Percentiles rank a stretch among this genome's conserved stretches.
Evolutionary conservation across 2,329 filamentous ascomycete genomes (phyloP).

Genomic region (Microdochium trichocladiopsis): DNA sequence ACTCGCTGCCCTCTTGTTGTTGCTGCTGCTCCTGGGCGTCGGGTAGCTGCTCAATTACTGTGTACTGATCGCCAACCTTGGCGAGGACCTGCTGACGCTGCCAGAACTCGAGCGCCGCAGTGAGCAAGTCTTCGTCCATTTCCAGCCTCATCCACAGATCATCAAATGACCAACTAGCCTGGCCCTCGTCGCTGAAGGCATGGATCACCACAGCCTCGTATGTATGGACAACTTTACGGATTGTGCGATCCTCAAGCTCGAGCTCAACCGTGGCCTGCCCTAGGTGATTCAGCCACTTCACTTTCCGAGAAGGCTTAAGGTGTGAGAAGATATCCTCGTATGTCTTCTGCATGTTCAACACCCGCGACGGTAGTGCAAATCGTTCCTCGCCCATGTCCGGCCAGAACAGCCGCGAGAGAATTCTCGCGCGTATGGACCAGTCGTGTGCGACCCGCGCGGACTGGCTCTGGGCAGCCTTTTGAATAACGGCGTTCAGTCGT

Average conservation of each 20-base stretch:
- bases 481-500: slow-evolving; percentile 62
- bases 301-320: slow-evolving; percentile 76
- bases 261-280: slow-evolving; percentile 76
- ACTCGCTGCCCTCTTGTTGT: slow-evolving; percentile 11
- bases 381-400: slow-evolving; percentile 67
- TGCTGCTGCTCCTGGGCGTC: slow-evolving; percentile 26
- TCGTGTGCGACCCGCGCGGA: slow-evolving; percentile 16
- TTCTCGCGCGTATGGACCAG: slow-evolving; percentile 64
- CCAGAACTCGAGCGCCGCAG: slow-evolving; percentile 65
- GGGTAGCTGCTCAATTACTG: slow-evolving; percentile 60
- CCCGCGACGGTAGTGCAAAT: slow-evolving; percentile 55
- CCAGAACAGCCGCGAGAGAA: slow-evolving; percentile 92
- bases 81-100: slow-evolving; percentile 59
- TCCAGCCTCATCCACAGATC: slow-evolving; percentile 48
- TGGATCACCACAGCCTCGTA: slow-evolving; percentile 87
- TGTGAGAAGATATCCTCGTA: slow-evolving; percentile 73
- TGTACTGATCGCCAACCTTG: slow-evolving; percentile 47
- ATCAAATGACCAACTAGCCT: slow-evolving; percentile 37
- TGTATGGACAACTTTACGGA: slow-evolving; percentile 67
- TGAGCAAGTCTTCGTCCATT: slow-evolving; percentile 69
- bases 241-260: slow-evolving; percentile 71
- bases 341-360: slow-evolving; percentile 53
- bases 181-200: slow-evolving; percentile 50
- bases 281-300: slow-evolving; percentile 81
- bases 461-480: slow-evolving; percentile 29